Evolutionary conservation across 176 grass and related monocot species (phyloP).

Genomic region (Triticum monococcum): DNA sequence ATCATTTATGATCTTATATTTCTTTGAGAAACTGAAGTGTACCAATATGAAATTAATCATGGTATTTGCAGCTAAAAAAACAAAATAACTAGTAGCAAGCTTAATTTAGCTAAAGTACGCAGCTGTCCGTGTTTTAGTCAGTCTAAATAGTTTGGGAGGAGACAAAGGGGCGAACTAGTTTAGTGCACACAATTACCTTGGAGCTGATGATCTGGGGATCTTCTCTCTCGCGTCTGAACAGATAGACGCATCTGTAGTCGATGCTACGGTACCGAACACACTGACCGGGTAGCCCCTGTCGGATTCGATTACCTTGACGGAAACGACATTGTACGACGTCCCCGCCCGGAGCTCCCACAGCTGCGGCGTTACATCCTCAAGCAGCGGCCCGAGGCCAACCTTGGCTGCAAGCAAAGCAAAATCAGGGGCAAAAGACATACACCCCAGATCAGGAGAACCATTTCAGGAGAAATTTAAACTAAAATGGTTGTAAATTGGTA

Average conservation of each 20-base stretch:
- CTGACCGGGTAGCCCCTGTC: not conserved
- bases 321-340: not conserved
- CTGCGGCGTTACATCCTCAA: not conserved
- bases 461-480: not conserved
- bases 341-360: not conserved
- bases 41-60: too few relatives aligned
- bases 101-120: not conserved
- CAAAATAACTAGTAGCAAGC: not conserved
- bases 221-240: not conserved
- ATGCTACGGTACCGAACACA: not conserved
- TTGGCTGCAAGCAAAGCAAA: not conserved
- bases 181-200: not conserved
- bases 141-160: too few relatives aligned
- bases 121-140: not conserved
- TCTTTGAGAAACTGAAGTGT: too few relatives aligned
- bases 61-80: too few relatives aligned
- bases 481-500: not conserved
- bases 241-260: not conserved
- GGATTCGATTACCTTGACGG: not conserved
- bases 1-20: too few relatives aligned
- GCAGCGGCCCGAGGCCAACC: not conserved
- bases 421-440: not conserved
- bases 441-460: not conserved
- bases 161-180: too few relatives aligned
- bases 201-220: not conserved